phyloP scores from a whole-genome alignment of 805 yeast genomes.

The Candida jianshihensis region DNA sequence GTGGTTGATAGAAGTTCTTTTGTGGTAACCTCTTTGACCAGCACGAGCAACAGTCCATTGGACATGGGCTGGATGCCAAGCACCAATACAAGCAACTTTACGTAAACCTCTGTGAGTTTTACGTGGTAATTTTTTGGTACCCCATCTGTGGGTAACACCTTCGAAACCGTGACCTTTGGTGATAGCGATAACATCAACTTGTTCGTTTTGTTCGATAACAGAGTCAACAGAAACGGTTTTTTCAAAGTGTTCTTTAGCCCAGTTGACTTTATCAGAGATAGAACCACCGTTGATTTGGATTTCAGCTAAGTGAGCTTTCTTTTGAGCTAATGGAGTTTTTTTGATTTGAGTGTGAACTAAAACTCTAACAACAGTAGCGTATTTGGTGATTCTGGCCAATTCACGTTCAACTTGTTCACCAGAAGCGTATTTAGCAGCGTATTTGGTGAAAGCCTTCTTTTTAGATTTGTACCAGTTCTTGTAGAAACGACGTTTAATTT shows the following conservation, averaged over 20 bases:
- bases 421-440: conserved; percentile 96
- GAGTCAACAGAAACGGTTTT: conserved; percentile 94
- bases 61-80: conserved; percentile 99
- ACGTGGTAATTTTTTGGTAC: conserved; percentile 99
- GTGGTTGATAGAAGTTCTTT: conserved; percentile 99
- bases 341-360: conserved; percentile 99
- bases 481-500: conserved; percentile 99
- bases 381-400: conserved; percentile 97
- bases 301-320: conserved; percentile 99
- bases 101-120: conserved; percentile 99
- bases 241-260: conserved; percentile 99
- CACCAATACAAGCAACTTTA: conserved; percentile 99
- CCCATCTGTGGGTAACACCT: conserved; percentile 99
- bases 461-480: conserved; percentile 99
- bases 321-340: conserved; percentile 98
- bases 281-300: conserved; percentile 99
- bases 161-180: conserved; percentile 99
- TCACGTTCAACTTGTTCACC: conserved; percentile 88
- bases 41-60: conserved; percentile 99
- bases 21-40: conserved; percentile 99
- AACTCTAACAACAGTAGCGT: conserved; percentile 98
- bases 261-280: conserved; percentile 91
- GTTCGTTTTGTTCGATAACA: conserved; percentile 98
- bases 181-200: conserved; percentile 97
- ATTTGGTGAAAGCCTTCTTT: conserved; percentile 99